Conservation (phyloP, 768 basidiomycete genomes). For the Paxillus ammoniavirescens region DNA sequence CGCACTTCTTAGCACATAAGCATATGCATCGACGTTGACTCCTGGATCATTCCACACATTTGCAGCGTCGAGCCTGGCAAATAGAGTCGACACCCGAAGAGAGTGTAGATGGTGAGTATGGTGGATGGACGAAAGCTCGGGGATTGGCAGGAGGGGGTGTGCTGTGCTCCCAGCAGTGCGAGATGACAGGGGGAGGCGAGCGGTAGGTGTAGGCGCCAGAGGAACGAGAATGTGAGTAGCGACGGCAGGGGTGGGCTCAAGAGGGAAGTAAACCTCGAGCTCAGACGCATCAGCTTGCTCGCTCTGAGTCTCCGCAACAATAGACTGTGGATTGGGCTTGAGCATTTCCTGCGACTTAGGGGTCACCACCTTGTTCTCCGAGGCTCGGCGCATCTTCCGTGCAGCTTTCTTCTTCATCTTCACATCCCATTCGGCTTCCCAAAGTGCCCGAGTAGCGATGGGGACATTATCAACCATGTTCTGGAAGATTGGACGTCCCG, state of each 20-base stretch:
- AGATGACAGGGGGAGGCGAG: slow-evolving; percentile 56
- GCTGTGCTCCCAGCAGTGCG: slow-evolving; percentile 10
- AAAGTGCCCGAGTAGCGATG: slow-evolving; percentile 68
- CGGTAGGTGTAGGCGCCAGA: slow-evolving; percentile 70
- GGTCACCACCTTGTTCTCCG: slow-evolving; percentile 17
- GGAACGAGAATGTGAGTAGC: slow-evolving; percentile 73
- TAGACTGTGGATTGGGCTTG: slow-evolving; percentile 18
- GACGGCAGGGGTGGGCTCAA: slow-evolving; percentile 35
- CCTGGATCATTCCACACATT: slow-evolving; percentile 56
- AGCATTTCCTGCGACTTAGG: slow-evolving; percentile 28
- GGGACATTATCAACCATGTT: slow-evolving; percentile 80
- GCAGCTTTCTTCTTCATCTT: slow-evolving; percentile 46
- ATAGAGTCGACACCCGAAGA: slow-evolving; percentile 63
- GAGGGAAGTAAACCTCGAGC: slow-evolving; percentile 64
- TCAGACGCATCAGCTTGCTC: slow-evolving; percentile 33
- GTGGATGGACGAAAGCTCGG: slow-evolving; percentile 52
- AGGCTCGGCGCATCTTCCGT: slow-evolving; percentile 21
- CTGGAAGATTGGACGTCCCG: slow-evolving; percentile 73
- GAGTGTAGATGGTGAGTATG: slow-evolving; percentile 53
- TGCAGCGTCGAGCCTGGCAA: slow-evolving; percentile 67
- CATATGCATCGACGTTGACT: slow-evolving; percentile 55
- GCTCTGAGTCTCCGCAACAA: slow-evolving; percentile 1
- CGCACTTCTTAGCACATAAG: slow-evolving; percentile 46
- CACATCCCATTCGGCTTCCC: slow-evolving; percentile 70
- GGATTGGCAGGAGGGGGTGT: slow-evolving; percentile 50